Base-by-base conservation (phyloP, 352 stramenopile species). In the Hyaloperonospora arabidopsidis region DNA sequence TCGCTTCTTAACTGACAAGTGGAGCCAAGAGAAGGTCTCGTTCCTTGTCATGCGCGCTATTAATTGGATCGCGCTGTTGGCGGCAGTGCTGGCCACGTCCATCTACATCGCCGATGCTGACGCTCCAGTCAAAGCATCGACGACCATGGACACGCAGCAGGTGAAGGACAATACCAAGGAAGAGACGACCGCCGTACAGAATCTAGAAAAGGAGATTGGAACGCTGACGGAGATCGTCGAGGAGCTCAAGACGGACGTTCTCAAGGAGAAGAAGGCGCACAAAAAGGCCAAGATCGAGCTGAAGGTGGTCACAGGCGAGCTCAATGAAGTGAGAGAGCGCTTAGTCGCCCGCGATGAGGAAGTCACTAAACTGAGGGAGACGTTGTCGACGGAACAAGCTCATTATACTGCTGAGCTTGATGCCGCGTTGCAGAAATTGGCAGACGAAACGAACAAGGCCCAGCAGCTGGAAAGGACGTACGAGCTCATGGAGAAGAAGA, bases 401-500 rank as follows among this genome's bases (percentile, higher is more conserved):
- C 39, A 19, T 11, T 39, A 19, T 18, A 48, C 57, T 35, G 40
- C 54, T 7, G 66, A 86, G 47, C 47, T 81, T 0, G 47, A 74
- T 35, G 49, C 57, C 35, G 61, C 81, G 1, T 46, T 73, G 23
- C 49, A 38, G 34, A 62, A 80, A 23, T 34, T 86, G 5, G 50
- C 49, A 0, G 48, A 61, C 6, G 60, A 81, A 29, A 65, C 68
- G 34, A 61, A 69, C 32, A 50, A 66, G 23, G 54, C 63, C 5
- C 21, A 54, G 44, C n/a, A 54, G 13, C 49, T 67, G 32, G 48
- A 86, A 21, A 63, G 63, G 49, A 55, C 5, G 15, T 22, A 48
- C 2, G 19, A 49, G 23, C 45, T 49, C n/a, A 72, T 67, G 36
- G 68, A 72, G 49, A 86, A 84, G 65, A 83, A 76, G 58, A 86